These are phyloP conservation scores for Microcyclosporella mali DNA, from an alignment of 2,329 filamentous ascomycete genomes.

Conservation along the genomic window DNA sequence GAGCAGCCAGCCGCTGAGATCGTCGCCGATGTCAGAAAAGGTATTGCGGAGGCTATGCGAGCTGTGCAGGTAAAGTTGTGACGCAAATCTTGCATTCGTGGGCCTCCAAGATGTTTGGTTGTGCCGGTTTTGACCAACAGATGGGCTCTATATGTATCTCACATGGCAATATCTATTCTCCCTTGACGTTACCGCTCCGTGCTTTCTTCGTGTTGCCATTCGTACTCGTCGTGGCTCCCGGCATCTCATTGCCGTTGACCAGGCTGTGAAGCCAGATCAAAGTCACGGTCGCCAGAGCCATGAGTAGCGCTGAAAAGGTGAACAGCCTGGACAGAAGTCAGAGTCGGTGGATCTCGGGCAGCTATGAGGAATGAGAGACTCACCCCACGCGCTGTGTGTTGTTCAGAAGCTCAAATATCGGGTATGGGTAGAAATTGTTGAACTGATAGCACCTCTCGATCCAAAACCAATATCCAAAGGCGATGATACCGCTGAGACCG, in stretches of 20 bases:
- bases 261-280: conserved; percentile 65
- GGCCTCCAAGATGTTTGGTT: too few species aligned
- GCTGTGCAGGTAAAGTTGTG: conserved; percentile 10
- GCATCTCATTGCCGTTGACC: conserved; percentile 50
- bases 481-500: conserved; percentile 52
- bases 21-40: conserved; percentile 41
- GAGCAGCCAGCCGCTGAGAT: conserved; percentile 49
- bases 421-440: conserved; percentile 78
- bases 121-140: too few species aligned
- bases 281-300: conserved; percentile 62
- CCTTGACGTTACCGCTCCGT: conserved; percentile 24
- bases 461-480: conserved; percentile 70
- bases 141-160: background rate
- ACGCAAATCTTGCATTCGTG: too few species aligned
- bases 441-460: conserved; percentile 63
- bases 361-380: conserved; percentile 4
- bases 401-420: conserved; percentile 65
- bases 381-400: conserved; percentile 57
- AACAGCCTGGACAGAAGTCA: conserved; percentile 37
- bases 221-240: conserved; percentile 6
- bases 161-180: conserved; percentile 12
- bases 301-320: conserved; percentile 50
- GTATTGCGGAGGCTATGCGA: conserved; percentile 28
- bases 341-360: background rate
- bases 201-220: conserved; percentile 12